Conservation (phyloP, 441 rosid genomes). For the Melastoma candidum region DNA sequence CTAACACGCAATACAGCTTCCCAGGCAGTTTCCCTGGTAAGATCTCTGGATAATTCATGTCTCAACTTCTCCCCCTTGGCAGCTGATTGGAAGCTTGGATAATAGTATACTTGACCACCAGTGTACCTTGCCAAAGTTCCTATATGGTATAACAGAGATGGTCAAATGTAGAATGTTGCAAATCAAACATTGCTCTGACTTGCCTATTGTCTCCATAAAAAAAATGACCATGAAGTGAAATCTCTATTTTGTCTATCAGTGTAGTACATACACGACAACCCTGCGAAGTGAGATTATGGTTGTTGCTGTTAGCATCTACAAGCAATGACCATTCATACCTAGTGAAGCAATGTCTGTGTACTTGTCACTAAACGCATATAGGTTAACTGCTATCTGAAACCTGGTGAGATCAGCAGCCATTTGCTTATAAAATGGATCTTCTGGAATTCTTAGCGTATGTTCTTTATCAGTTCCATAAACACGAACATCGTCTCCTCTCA, state of each 20-base stretch:
- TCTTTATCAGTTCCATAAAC: slow-evolving; percentile 97
- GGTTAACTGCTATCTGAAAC: slow-evolving; percentile 83
- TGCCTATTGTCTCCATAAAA: no score
- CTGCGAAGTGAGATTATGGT: no score
- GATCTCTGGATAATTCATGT: slow-evolving; percentile 89
- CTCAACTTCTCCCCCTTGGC: slow-evolving; percentile 74
- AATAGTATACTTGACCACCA: slow-evolving; percentile 93
- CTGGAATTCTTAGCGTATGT: slow-evolving; percentile 69
- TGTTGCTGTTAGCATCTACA: no score
- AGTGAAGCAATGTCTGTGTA: slow-evolving; percentile 92
- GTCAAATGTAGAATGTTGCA: not conserved
- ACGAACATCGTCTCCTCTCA: slow-evolving; percentile 96
- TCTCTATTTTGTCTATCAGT: no score
- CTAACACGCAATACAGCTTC: slow-evolving; percentile 97
- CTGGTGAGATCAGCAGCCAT: slow-evolving; percentile 99
- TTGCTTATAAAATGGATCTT: slow-evolving; percentile 92
- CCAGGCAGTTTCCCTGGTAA: slow-evolving; percentile 99
- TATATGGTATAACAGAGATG: slow-evolving; percentile 10
- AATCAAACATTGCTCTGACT: no score
- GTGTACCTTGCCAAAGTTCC: slow-evolving; percentile 96
- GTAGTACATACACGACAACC: no score
- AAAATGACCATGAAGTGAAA: no score
- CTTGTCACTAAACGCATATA: slow-evolving; percentile 88
- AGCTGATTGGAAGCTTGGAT: slow-evolving; percentile 77
- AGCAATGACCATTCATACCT: slow-evolving; percentile 33